Evolutionary conservation across 257 asterid genomes (phyloP).

Genomic region (Henckelia pumila): DNA sequence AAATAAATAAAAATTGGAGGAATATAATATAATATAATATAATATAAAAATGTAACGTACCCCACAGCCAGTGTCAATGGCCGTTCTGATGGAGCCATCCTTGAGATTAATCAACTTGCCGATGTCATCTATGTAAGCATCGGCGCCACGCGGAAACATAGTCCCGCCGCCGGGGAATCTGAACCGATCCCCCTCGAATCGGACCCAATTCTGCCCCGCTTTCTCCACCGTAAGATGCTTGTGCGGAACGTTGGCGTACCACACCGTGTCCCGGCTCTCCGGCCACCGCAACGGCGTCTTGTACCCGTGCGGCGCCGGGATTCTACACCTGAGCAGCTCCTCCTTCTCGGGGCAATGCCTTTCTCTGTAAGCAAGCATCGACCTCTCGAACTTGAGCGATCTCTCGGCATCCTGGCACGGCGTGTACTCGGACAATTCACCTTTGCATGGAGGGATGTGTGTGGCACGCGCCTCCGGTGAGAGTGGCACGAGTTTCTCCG

Average conservation of each 20-base stretch:
- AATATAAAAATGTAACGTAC: slow-evolving; percentile 47
- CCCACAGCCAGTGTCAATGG: slow-evolving; percentile 98
- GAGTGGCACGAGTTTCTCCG: slow-evolving; percentile 42
- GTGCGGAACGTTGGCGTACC: slow-evolving; percentile 97
- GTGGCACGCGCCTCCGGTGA: slow-evolving; percentile 44
- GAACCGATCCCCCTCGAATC: slow-evolving; percentile 77
- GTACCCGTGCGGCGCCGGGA: slow-evolving; percentile 85
- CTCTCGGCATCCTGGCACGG: slow-evolving; percentile 76
- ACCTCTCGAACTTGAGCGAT: slow-evolving; percentile 59
- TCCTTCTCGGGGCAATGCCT: slow-evolving; percentile 78
- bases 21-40: too few relatives aligned
- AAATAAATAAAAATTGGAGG: slow-evolving; percentile 4
- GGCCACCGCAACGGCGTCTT: slow-evolving; percentile 87
- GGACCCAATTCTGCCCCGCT: slow-evolving; percentile 96
- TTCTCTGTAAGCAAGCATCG: slow-evolving; percentile 61
- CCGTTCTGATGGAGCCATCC: slow-evolving; percentile 74
- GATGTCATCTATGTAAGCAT: slow-evolving; percentile 81
- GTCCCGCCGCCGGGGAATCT: slow-evolving; percentile 95
- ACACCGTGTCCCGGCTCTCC: slow-evolving; percentile 66
- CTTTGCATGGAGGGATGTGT: slow-evolving; percentile 56
- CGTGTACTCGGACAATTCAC: slow-evolving; percentile 67
- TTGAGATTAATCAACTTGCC: slow-evolving; percentile 64
- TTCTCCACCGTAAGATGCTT: slow-evolving; percentile 93
- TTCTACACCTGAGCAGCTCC: slow-evolving; percentile 59
- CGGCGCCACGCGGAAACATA: slow-evolving; percentile 96